Conservation (phyloP, 1,139 yeast genomes). For the Hanseniaspora uvarum region DNA sequence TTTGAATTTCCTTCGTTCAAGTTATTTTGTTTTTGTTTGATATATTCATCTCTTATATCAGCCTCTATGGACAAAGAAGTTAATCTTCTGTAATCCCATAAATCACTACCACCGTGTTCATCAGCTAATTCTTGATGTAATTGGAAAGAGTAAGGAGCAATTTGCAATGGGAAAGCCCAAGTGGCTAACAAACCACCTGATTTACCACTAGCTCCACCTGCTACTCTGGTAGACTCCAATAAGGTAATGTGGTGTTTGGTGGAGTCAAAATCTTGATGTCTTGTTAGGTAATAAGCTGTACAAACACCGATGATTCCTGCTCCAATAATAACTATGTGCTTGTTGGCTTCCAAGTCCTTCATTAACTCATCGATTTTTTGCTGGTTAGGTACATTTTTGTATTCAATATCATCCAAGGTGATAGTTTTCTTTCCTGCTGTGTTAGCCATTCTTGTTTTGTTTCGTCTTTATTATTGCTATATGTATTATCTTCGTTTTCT, state of each 20-base stretch:
- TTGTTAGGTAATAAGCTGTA: conserved; percentile 78
- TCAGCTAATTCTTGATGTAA: conserved; percentile 77
- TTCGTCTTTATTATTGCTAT: background rate
- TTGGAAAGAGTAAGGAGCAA: conserved; percentile 78
- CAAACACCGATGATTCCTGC: conserved; percentile 96
- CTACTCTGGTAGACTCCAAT: conserved; percentile 84
- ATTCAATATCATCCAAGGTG: conserved; percentile 17
- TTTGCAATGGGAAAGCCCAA: conserved; percentile 95
- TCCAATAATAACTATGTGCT: conserved; percentile 68
- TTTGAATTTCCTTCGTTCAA: background rate
- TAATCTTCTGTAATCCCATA: conserved; percentile 88
- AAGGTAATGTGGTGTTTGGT: conserved; percentile 69
- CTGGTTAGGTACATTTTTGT: conserved; percentile 13
- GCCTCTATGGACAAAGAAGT: conserved; percentile 85
- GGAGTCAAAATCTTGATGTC: conserved; percentile 70
- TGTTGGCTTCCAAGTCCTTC: conserved; percentile 44
- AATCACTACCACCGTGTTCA: conserved; percentile 64
- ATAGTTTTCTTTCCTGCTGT: conserved; percentile 6
- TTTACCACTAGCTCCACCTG: conserved; percentile 95
- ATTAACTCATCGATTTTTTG: conserved; percentile 13
- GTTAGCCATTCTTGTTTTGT: background rate
- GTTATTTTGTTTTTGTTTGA: conserved; percentile 20
- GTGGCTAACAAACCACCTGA: conserved; percentile 92
- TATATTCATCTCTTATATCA: conserved; percentile 40
- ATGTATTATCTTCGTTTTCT: background rate